Conservation (phyloP, 208 protist genomes). For the Wallacemonas sp. region DNA sequence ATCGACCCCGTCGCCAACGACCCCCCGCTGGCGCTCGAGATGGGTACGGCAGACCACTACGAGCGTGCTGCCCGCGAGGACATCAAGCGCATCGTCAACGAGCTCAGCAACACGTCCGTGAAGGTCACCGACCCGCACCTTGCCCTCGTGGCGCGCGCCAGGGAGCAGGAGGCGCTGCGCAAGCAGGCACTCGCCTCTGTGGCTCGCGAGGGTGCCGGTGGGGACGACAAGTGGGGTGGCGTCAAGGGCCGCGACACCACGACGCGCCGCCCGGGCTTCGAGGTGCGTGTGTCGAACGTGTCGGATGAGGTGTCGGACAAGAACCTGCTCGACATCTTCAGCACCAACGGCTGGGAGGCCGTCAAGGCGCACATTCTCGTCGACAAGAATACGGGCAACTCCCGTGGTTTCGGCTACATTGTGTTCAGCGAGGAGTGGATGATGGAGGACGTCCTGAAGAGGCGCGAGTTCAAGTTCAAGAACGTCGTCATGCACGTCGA, state of each 20-base stretch:
- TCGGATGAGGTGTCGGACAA: slow-evolving; percentile 80
- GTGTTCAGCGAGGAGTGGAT: slow-evolving; percentile 57
- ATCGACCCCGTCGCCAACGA: slow-evolving; percentile 59
- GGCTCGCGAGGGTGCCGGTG: slow-evolving; percentile 2
- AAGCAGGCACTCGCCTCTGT: slow-evolving; percentile 44
- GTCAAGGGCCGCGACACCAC: slow-evolving; percentile 29
- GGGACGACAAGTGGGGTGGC: slow-evolving; percentile 20
- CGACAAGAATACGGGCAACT: slow-evolving; percentile 62
- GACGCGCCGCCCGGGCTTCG: slow-evolving; percentile 24
- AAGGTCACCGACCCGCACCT: slow-evolving; percentile 67
- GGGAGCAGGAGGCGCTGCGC: slow-evolving; percentile 28
- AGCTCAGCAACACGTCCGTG: slow-evolving; percentile 50
- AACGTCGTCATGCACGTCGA: slow-evolving; percentile 73
- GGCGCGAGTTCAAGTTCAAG: slow-evolving; percentile 66
- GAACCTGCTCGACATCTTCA: slow-evolving; percentile 78
- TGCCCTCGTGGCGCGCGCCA: slow-evolving; percentile 32
- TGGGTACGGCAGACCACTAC: slow-evolving; percentile 72
- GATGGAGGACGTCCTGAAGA: slow-evolving; percentile 40
- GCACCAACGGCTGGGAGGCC: slow-evolving; percentile 47
- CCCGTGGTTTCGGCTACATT: slow-evolving; percentile 82
- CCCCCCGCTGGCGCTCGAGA: slow-evolving; percentile 74
- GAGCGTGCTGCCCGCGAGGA: slow-evolving; percentile 75
- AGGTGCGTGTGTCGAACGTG: slow-evolving; percentile 79
- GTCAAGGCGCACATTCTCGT: slow-evolving; percentile 61
- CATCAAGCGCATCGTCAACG: slow-evolving; percentile 74